These are phyloP conservation scores for Podila minutissima DNA, from an alignment of 192 early-diverging fungal species.

Conservation along the genomic window DNA sequence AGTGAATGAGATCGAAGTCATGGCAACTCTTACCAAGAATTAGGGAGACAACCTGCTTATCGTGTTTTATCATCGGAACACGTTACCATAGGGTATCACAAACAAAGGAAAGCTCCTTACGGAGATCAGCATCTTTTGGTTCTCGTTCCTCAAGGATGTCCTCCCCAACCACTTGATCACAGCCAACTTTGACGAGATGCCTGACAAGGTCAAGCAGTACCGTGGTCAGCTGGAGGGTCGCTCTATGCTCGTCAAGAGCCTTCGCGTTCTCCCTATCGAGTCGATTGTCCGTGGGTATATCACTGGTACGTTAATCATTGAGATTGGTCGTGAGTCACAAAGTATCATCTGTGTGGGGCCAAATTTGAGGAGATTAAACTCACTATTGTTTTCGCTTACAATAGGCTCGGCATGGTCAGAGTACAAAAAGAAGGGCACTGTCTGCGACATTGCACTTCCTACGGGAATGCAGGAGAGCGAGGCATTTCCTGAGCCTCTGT, in stretches of 20 bases:
- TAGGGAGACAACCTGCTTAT: background rate
- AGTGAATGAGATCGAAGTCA: slow-evolving; percentile 9
- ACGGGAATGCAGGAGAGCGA: slow-evolving; percentile 84
- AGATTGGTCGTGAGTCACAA: background rate
- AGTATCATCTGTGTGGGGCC: background rate
- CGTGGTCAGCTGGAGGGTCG: slow-evolving; percentile 87
- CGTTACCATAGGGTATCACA: slow-evolving; percentile 76
- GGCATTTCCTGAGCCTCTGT: slow-evolving; percentile 83
- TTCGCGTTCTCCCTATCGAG: slow-evolving; percentile 94
- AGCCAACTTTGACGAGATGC: slow-evolving; percentile 93
- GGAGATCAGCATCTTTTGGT: slow-evolving; percentile 96
- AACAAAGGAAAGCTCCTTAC: slow-evolving; percentile 99
- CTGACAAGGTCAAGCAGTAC: slow-evolving; percentile 87
- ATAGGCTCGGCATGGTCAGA: slow-evolving; percentile 94
- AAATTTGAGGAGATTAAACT: background rate
- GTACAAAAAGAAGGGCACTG: slow-evolving; percentile 91
- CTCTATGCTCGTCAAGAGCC: slow-evolving; percentile 91
- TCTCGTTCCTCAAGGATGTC: slow-evolving; percentile 86
- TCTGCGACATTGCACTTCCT: slow-evolving; percentile 93
- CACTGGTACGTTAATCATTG: slow-evolving; percentile 64
- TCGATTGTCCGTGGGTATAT: slow-evolving; percentile 99
- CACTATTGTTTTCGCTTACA: background rate
- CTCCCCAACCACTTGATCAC: slow-evolving; percentile 98
- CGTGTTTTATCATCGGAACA: background rate
- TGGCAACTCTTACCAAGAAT: too few relatives aligned